These are phyloP conservation scores for Artemisia tridentata DNA, from an alignment of 129 eudicot genomes.

Conservation along the genomic window DNA sequence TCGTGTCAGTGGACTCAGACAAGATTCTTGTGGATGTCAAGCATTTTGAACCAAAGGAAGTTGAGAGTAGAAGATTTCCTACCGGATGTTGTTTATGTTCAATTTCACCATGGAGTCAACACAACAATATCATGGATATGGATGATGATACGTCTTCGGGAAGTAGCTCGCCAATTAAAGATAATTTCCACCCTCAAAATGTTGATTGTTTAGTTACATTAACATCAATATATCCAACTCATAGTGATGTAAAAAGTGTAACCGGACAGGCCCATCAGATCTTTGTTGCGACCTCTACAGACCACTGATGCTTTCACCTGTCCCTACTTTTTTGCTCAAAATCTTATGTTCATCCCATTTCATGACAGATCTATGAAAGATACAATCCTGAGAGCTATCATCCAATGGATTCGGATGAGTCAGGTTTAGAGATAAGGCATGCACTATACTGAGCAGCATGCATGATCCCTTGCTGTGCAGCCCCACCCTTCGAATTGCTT, in stretches of 20 bases:
- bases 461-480: slow-evolving; percentile 45
- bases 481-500: slow-evolving; percentile 60
- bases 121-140: slow-evolving; percentile 27
- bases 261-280: slow-evolving; percentile 69
- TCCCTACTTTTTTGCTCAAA: not conserved
- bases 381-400: slow-evolving; percentile 40
- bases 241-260: slow-evolving; percentile 39
- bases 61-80: slow-evolving; percentile 65
- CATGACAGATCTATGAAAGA: slow-evolving; percentile 43
- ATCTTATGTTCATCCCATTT: slow-evolving; percentile 23
- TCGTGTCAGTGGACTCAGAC: slow-evolving; percentile 81
- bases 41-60: slow-evolving; percentile 64
- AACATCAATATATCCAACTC: slow-evolving; percentile 36
- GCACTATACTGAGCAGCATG: slow-evolving; percentile 51
- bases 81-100: slow-evolving; percentile 37
- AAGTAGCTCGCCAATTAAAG: slow-evolving; percentile 58
- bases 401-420: slow-evolving; percentile 40
- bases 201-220: slow-evolving; percentile 36
- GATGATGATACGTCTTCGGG: slow-evolving; percentile 75
- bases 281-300: slow-evolving; percentile 50
- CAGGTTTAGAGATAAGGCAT: slow-evolving; percentile 38
- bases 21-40: slow-evolving; percentile 94
- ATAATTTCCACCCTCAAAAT: slow-evolving; percentile 39
- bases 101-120: slow-evolving; percentile 46
- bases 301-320: not conserved